Conservation (phyloP, 345 rosid genomes). For the Carallia pectinifolia region DNA sequence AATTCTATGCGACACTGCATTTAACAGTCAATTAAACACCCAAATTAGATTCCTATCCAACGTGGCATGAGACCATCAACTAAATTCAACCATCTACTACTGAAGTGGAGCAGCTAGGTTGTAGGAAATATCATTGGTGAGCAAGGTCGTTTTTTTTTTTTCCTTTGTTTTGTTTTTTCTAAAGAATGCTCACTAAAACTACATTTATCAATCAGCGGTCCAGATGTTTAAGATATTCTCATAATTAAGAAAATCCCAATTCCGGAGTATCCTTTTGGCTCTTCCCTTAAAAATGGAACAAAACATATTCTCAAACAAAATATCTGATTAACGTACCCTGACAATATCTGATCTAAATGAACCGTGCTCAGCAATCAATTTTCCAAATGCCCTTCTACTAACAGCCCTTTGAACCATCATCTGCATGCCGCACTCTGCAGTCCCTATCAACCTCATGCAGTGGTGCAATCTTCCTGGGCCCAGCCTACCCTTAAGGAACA, state of each 20-base stretch:
- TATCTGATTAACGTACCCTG: slow-evolving; percentile 42
- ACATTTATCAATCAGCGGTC: too few relatives aligned
- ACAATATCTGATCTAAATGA: slow-evolving; percentile 85
- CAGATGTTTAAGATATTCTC: too few relatives aligned
- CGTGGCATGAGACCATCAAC: too few relatives aligned
- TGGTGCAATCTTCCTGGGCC: slow-evolving; percentile 99
- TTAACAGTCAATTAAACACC: neutral
- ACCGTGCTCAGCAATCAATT: slow-evolving; percentile 83
- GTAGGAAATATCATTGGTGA: too few relatives aligned
- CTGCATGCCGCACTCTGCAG: slow-evolving; percentile 98
- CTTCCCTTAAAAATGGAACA: neutral
- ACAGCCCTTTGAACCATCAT: slow-evolving; percentile 86
- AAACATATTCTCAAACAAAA: neutral
- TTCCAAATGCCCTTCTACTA: slow-evolving; percentile 74
- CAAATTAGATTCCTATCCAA: too few relatives aligned
- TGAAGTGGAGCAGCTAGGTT: too few relatives aligned
- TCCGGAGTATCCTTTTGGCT: too few relatives aligned
- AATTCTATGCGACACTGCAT: slow-evolving; percentile 83
- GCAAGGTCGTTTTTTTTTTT: too few relatives aligned
- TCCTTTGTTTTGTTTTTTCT: too few relatives aligned
- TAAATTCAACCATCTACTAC: too few relatives aligned
- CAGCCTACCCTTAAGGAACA: slow-evolving; percentile 73
- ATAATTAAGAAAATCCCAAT: too few relatives aligned
- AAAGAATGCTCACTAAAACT: too few relatives aligned
- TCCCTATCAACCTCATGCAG: slow-evolving; percentile 94